These are phyloP conservation scores for Truncatella angustata DNA, from an alignment of 2,329 filamentous ascomycete species.

Conservation along the genomic window DNA sequence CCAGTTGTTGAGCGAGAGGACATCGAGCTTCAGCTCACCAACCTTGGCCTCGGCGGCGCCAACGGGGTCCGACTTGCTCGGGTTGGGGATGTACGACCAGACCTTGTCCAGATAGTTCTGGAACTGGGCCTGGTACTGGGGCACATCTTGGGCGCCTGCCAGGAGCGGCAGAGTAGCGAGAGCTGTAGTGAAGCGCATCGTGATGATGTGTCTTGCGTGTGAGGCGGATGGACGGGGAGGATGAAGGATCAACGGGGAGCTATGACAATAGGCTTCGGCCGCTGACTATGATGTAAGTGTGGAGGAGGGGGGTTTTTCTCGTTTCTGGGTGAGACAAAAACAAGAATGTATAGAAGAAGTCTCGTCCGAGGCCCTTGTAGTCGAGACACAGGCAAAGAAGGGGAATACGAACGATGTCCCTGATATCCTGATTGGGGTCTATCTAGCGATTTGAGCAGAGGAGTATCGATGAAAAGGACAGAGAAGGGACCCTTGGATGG, in stretches of 20 bases:
- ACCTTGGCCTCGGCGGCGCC: conserved; percentile 49
- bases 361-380: too few relatives aligned
- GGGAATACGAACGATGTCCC: too few relatives aligned
- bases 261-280: conserved; percentile 9
- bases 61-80: conserved; percentile 38
- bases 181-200: conserved; percentile 58
- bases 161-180: conserved; percentile 55
- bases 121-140: conserved; percentile 62
- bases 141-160: conserved; percentile 49
- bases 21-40: conserved; percentile 50
- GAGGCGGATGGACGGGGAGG: conserved; percentile 7
- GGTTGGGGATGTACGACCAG: conserved; percentile 49
- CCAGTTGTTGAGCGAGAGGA: conserved; percentile 69
- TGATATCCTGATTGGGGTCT: too few relatives aligned
- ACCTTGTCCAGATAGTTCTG: conserved; percentile 59
- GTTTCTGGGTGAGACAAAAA: conserved; percentile 1
- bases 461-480: conserved; percentile 1
- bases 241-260: conserved; percentile 9
- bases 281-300: conserved; percentile 10
- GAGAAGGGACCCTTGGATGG: conserved; percentile 4
- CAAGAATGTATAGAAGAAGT: background rate
- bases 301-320: too few relatives aligned
- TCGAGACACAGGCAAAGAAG: too few relatives aligned
- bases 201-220: conserved; percentile 25
- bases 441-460: background rate